A percentile compares a stretch with the other conserved stretches of the same genome.
These are phyloP conservation scores for Pseudocercospora pini-densiflorae DNA, from an alignment of 2,329 filamentous ascomycete genomes.

Conservation along the genomic window DNA sequence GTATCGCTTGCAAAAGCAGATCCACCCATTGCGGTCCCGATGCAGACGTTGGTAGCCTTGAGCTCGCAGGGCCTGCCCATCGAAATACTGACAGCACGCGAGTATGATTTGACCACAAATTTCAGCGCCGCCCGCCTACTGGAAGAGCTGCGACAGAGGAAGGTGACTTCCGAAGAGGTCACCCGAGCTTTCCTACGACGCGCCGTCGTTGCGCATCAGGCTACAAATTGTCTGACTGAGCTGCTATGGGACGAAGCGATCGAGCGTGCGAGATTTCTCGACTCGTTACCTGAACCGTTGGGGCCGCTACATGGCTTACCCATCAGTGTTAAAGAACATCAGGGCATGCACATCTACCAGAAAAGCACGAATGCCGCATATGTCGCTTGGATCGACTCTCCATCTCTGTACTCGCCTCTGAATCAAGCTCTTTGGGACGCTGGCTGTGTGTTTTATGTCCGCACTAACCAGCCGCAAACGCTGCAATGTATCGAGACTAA, in stretches of 20 bases:
- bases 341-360: conserved; percentile 8
- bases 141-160: conserved; percentile 38
- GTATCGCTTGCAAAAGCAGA: conserved; percentile 6
- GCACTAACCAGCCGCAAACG: conserved; percentile 61
- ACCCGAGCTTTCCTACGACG: conserved; percentile 48
- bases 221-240: conserved; percentile 37
- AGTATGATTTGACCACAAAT: background rate
- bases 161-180: conserved; percentile 31
- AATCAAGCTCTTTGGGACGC: conserved; percentile 49
- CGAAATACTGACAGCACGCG: background rate
- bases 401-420: conserved; percentile 45
- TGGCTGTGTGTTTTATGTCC: conserved; percentile 56
- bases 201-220: conserved; percentile 37
- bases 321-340: conserved; percentile 57
- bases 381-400: conserved; percentile 23
- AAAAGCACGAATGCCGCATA: conserved; percentile 50
- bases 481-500: conserved; percentile 32
- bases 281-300: conserved; percentile 32
- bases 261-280: conserved; percentile 31
- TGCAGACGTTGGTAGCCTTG: background rate
- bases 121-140: conserved; percentile 28
- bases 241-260: conserved; percentile 50
- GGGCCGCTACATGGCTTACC: conserved; percentile 57
- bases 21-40: background rate
- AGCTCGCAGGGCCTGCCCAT: background rate